Evolutionary conservation across 768 basidiomycete species (phyloP).

Genomic region (Termitomyces sp.): DNA sequence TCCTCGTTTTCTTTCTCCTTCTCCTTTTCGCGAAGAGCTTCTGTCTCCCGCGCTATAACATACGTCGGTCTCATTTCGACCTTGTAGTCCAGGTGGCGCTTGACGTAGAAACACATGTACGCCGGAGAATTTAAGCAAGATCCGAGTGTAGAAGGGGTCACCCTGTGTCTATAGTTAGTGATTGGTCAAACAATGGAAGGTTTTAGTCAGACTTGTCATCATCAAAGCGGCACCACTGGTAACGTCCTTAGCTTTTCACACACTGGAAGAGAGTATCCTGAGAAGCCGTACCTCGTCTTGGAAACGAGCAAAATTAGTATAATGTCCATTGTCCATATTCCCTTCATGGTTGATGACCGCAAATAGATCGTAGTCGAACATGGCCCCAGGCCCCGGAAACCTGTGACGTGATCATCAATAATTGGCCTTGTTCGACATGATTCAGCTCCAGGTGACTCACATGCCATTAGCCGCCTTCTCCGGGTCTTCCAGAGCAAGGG

Average conservation of each 20-base stretch:
- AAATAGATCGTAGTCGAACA: conserved; percentile 90
- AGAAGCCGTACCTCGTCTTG: conserved; percentile 68
- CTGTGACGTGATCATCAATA: conserved; percentile 20
- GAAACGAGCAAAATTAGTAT: conserved; percentile 82
- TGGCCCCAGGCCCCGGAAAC: conserved; percentile 53
- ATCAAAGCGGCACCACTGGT: conserved; percentile 90
- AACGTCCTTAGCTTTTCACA: neutral
- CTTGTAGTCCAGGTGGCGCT: conserved; percentile 83
- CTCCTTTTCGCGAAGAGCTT: conserved; percentile 59
- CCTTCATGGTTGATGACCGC: conserved; percentile 95
- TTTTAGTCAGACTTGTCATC: conserved; percentile 70
- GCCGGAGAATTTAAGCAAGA: conserved; percentile 70
- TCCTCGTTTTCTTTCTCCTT: conserved; percentile 37
- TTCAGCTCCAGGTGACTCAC: conserved; percentile 24
- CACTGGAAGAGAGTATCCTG: neutral
- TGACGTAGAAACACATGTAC: conserved; percentile 97
- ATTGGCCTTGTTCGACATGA: neutral
- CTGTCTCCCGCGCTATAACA: conserved; percentile 59
- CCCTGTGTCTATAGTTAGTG: conserved; percentile 37
- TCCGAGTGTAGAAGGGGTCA: conserved; percentile 65
- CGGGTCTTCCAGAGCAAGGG: conserved; percentile 49
- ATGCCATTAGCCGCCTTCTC: conserved; percentile 39
- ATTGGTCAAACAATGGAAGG: conserved; percentile 1
- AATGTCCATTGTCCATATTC: conserved; percentile 92
- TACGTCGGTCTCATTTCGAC: conserved; percentile 67